Evolutionary conservation across 768 basidiomycete genomes (phyloP).

Genomic region (Serendipita vermifera): DNA sequence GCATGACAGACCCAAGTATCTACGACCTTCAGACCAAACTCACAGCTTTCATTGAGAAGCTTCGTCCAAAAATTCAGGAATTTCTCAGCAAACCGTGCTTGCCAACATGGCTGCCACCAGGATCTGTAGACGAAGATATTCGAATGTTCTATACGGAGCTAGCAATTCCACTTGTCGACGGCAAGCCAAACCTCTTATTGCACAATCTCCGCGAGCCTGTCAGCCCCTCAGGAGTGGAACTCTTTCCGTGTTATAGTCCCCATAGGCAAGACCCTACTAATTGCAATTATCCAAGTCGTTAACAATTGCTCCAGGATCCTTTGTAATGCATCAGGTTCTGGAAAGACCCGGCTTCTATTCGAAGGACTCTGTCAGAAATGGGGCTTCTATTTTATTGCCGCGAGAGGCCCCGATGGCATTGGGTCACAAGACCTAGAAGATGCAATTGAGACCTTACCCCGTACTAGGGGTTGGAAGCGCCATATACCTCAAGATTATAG

Average conservation of each 20-base stretch:
- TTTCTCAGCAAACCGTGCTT: not conserved
- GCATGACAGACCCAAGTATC: no score
- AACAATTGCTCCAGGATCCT: no score
- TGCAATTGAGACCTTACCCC: not conserved
- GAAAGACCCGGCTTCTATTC: constrained; percentile 8
- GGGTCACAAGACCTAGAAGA: not conserved
- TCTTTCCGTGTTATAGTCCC: no score
- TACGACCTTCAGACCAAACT: not conserved
- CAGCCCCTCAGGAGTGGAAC: no score
- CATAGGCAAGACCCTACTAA: no score
- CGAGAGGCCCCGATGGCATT: constrained; percentile 14
- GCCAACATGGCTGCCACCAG: not conserved
- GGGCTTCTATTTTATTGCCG: constrained; percentile 10
- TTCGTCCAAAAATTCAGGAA: not conserved
- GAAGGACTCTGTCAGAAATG: constrained; percentile 3
- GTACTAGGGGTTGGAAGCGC: no score
- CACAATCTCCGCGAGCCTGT: no score
- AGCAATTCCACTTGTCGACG: not conserved
- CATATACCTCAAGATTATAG: no score
- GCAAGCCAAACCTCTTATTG: not conserved
- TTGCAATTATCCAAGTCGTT: no score
- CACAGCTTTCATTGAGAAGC: not conserved
- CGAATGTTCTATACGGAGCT: not conserved
- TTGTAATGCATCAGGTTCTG: constrained; percentile 8
- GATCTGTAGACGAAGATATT: not conserved